Base-by-base conservation (phyloP, 305 asterid species). In the Fraxinus velutina region DNA sequence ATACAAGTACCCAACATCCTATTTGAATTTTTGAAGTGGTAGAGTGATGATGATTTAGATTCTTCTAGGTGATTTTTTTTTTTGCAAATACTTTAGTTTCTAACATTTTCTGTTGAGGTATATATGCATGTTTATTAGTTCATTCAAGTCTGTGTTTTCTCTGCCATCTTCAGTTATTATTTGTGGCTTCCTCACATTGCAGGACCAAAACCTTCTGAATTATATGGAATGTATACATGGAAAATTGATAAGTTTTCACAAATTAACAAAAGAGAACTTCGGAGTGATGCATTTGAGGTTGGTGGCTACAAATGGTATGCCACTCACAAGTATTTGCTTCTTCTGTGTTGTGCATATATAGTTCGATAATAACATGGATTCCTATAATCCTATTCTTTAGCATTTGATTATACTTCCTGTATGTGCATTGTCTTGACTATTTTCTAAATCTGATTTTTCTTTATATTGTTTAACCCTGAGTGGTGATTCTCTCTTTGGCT, bases 291-390 rank as follows among this genome's bases (percentile, higher is more conserved):
- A 30, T 96, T 94, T 90, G 98, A 93, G 87, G 96, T 90, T 86
- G 98, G 99, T 78, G 93, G 98, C 88, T 92, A 92, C 88, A 91
- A 92, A 89, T 96, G 99, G 99, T 93, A 93, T 42, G 90, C 37
- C 24, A n/a, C 83, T 55, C 13, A 37, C 37, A 72, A 80, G 55
- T 60, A 33, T 42, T 39, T 75, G 83, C 74, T 76, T 64, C 75
- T 77, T 15, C 32, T 12, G 71, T 78, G 22, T 6, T n/a, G 12
- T 33, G 17, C 37, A 12, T 9, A 22, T 64, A 24, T 64, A 10
- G 36, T 64, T 22, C 2, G 3, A 30, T 30, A 4, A 64, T 24
- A 64, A 22, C 17, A 8, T 64, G 73, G 36, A 64, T 64, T 64
- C 73, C 33, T 64, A 64, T 22, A 64, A 24, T 64, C 73, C 33